Evolutionary conservation across 2,329 filamentous ascomycete genomes (phyloP).

Genomic region (Ophiocordyceps camponoti-saundersi): DNA sequence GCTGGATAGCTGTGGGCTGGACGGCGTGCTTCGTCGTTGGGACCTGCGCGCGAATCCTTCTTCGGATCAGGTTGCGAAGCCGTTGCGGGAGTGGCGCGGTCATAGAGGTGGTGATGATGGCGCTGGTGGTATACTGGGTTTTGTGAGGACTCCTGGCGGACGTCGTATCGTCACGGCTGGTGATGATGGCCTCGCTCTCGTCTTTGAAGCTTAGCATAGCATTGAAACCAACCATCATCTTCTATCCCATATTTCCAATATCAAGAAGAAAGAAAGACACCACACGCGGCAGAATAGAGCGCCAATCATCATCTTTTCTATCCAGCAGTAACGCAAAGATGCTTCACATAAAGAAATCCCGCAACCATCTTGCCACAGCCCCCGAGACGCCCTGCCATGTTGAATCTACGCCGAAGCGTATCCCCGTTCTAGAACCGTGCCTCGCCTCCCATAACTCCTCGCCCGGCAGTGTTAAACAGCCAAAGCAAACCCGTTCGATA

Average conservation of each 20-base stretch:
- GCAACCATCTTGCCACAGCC: background rate
- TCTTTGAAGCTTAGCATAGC: slow-evolving; percentile 43
- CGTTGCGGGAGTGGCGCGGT: slow-evolving; percentile 78
- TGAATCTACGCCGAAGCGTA: slow-evolving; percentile 4
- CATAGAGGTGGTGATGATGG: slow-evolving; percentile 73
- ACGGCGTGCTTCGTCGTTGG: slow-evolving; percentile 82
- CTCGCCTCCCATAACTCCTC: background rate
- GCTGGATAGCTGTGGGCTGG: slow-evolving; percentile 78
- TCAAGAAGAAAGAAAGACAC: background rate
- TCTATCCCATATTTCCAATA: too few species aligned
- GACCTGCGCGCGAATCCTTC: slow-evolving; percentile 36
- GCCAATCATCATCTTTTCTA: background rate
- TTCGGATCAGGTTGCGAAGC: slow-evolving; percentile 36
- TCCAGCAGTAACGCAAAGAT: background rate
- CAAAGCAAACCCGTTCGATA: background rate
- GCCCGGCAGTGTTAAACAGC: background rate
- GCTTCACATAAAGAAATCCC: background rate
- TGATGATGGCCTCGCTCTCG: slow-evolving; percentile 59
- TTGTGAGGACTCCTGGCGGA: slow-evolving; percentile 66
- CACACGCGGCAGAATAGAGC: background rate
- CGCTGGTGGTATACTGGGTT: slow-evolving; percentile 69
- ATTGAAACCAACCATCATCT: too few species aligned
- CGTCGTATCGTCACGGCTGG: slow-evolving; percentile 73
- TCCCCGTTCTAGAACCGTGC: background rate
- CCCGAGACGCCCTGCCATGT: slow-evolving; percentile 6